Conservation (phyloP, 1,139 yeast genomes). For the Scheffersomyces parashehatae region DNA sequence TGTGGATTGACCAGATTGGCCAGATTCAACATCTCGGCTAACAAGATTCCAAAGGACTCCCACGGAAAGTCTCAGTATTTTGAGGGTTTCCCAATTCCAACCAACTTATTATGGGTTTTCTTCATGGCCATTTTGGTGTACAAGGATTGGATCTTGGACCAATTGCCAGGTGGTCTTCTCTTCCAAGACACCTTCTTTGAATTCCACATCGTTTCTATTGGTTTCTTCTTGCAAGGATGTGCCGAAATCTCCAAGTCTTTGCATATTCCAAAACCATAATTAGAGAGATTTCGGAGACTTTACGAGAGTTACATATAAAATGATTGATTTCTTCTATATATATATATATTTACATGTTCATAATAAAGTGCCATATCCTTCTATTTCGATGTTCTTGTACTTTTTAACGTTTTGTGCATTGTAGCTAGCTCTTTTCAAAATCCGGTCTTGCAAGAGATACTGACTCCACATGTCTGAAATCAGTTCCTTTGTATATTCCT, state of each 20-base stretch:
- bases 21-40: conserved; percentile 90
- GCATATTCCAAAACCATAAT: conserved; percentile 82
- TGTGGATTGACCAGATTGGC: conserved; percentile 95
- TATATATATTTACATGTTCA: neutral
- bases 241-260: conserved; percentile 90
- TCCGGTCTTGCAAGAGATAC: conserved; percentile 18
- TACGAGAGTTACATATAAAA: too few relatives aligned
- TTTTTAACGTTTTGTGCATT: too few relatives aligned
- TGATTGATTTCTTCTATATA: neutral
- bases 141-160: conserved; percentile 43
- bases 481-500: conserved; percentile 25
- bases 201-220: conserved; percentile 67
- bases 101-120: conserved; percentile 72
- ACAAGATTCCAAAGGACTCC: conserved; percentile 86
- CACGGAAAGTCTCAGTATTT: conserved; percentile 79
- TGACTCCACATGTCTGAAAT: conserved; percentile 24
- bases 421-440: conserved; percentile 4
- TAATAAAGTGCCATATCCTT: neutral
- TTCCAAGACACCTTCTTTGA: conserved; percentile 60
- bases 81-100: conserved; percentile 96
- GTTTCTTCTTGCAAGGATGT: conserved; percentile 80
- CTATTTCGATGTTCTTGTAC: too few relatives aligned
- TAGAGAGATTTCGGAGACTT: neutral
- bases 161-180: conserved; percentile 67
- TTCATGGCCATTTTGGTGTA: conserved; percentile 68